A percentile compares a stretch with the other conserved stretches of the same genome.
These are phyloP conservation scores for Cinnamomum micranthum DNA, from an alignment of 164 flowering plant species.

Conservation along the genomic window DNA sequence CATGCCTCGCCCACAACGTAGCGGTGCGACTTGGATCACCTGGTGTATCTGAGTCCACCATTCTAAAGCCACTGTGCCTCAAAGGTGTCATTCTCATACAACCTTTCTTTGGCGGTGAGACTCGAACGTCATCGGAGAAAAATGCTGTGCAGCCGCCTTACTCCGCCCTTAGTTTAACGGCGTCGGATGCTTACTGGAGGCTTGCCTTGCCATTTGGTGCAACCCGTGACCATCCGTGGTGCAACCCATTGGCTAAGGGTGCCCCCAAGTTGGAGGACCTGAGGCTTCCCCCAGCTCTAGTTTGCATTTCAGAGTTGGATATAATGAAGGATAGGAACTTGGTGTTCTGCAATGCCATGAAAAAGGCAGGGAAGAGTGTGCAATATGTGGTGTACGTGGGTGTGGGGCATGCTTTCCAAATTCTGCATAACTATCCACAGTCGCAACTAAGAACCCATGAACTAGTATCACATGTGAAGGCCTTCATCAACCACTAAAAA, in stretches of 20 bases:
- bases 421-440: constrained; percentile 35
- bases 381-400: constrained; percentile 36
- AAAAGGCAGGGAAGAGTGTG: constrained; percentile 32
- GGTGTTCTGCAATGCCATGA: constrained; percentile 41
- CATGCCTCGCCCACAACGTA: constrained; percentile 45
- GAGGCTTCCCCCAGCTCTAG: constrained; percentile 26
- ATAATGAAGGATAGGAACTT: constrained; percentile 46
- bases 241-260: constrained; percentile 37
- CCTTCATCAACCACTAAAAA: constrained; percentile 25
- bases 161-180: constrained; percentile 35
- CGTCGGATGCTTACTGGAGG: constrained; percentile 47
- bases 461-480: constrained; percentile 35
- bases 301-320: constrained; percentile 49
- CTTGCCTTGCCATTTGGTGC: constrained; percentile 36
- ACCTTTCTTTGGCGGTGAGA: constrained; percentile 60
- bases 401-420: constrained; percentile 60
- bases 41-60: background rate
- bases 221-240: constrained; percentile 47
- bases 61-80: constrained; percentile 22
- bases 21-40: constrained; percentile 17
- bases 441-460: constrained; percentile 33
- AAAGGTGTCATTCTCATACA: constrained; percentile 42
- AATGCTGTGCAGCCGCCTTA: constrained; percentile 26
- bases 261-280: constrained; percentile 13
- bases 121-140: constrained; percentile 39